Evolutionary conservation across 1,284 basidiomycete genomes (phyloP), one percentile per base, ranked within the genome.

Genomic region (Pseudozyma pruni): DNA sequence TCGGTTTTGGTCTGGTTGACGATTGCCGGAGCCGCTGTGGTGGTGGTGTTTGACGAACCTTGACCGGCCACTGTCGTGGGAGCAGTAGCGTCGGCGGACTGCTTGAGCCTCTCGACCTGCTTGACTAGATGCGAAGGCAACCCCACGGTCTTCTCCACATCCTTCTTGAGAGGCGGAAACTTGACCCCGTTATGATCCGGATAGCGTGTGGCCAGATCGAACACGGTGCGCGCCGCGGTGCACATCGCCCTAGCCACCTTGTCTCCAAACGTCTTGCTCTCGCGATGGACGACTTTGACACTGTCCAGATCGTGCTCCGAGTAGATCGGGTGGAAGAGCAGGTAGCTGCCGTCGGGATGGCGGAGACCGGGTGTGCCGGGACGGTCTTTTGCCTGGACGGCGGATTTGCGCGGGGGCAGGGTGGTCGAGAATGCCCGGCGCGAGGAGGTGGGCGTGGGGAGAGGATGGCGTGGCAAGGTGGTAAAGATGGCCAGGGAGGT

Each of bases 231-330:
- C 8, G 67, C 54, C 2, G 54, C 42, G 0, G 44, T 49, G 35
- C 69, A 66, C 70, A 77, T 64, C 8, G 54, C 20, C 56, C 85
- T 86, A 0, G 92, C 92, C 38, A 91, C 43, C 79, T 88, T 90
- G 83, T 97, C 94, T 10, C 87, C 84, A 1, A 90, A 43, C 0
- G 88, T 90, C 69, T 87, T 87, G 11, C 89, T 86, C 29, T 89
- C 85, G 42, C 86, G 86, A 64, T 90, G 88, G 13, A 94, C 85
- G 25, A 95, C 87, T 87, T 93, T 85, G 39, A 93, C 90, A 10
- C 89, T 85, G 63, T 88, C 90, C 66, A 96, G 84, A 81, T 97
- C 94, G 32, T 50, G 38, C 22, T 66, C 58, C 20, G 68, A 66
- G 46, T 72, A 72, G 57, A 72, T 61, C 17, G 68, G 68, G 43